Percentiles rank a stretch among this genome's conserved stretches.
Conservation (phyloP, 2,329 filamentous ascomycete species). For the Neonectria hederae region DNA sequence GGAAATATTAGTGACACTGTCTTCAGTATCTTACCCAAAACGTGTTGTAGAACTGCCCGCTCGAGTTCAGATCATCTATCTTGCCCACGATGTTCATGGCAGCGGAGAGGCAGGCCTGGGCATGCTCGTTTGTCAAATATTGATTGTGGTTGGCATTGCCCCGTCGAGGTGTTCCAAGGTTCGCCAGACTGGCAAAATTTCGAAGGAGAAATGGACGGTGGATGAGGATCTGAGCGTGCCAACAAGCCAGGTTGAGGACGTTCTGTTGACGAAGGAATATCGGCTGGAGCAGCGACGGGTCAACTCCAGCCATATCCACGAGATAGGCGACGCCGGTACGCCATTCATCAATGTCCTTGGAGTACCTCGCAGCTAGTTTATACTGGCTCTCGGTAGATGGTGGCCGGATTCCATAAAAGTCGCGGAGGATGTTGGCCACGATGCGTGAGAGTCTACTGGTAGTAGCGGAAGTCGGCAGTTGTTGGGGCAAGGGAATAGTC, state of each 20-base stretch:
- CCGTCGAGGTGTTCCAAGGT: conserved; percentile 13
- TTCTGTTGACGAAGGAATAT: conserved; percentile 54
- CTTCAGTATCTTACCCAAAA: conserved; percentile 38
- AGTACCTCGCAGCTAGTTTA: conserved; percentile 42
- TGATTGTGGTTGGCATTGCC: conserved; percentile 38
- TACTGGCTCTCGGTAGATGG: conserved; percentile 39
- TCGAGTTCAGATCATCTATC: conserved; percentile 43
- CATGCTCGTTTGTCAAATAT: conserved; percentile 30
- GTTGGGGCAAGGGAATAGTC: not conserved
- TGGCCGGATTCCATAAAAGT: conserved; percentile 48
- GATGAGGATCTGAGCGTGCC: conserved; percentile 54
- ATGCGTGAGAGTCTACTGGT: conserved; percentile 44
- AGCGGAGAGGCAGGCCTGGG: conserved; percentile 47
- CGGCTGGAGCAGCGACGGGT: conserved; percentile 46
- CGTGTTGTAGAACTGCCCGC: conserved; percentile 24
- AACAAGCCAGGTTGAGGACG: conserved; percentile 53
- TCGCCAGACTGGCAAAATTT: conserved; percentile 43
- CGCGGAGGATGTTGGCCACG: conserved; percentile 46
- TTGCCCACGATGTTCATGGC: conserved; percentile 52
- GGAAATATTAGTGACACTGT: conserved; percentile 47
- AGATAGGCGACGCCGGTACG: conserved; percentile 46
- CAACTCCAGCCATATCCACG: conserved; percentile 50
- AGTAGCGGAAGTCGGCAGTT: not conserved
- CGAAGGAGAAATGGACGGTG: conserved; percentile 51
- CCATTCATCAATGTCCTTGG: conserved; percentile 48